A percentile compares a stretch with the other conserved stretches of the same genome.
Evolutionary conservation across 139 green algal genomes (phyloP).

Genomic region (Gonium pectorale): DNA sequence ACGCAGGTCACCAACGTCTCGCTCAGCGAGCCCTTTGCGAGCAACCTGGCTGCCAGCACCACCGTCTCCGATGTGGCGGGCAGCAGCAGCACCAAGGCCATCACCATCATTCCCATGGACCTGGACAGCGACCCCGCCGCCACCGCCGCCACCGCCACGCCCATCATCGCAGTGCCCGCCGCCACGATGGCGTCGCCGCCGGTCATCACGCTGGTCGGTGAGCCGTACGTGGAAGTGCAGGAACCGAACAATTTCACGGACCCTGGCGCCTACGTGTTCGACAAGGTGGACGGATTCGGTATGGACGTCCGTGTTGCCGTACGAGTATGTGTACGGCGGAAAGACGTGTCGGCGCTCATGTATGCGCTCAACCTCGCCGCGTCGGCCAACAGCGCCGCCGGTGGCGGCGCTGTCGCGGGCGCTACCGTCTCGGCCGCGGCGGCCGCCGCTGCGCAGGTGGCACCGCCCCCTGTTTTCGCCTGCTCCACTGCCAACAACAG

Average conservation of each 20-base stretch:
- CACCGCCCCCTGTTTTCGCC: conserved; percentile 2
- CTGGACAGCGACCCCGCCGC: not conserved
- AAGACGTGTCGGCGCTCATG: not conserved
- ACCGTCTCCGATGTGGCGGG: not conserved
- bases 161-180: not conserved
- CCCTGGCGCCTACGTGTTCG: conserved; percentile 14
- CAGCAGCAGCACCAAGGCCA: not conserved
- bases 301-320: not conserved
- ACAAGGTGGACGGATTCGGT: conserved; percentile 20
- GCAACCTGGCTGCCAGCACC: not conserved
- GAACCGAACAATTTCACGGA: conserved; percentile 12
- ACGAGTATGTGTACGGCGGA: not conserved
- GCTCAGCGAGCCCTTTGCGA: conserved; percentile 15
- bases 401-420: not conserved
- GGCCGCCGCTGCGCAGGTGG: not conserved
- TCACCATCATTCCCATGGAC: conserved; percentile 3
- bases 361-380: not conserved
- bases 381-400: not conserved
- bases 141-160: not conserved
- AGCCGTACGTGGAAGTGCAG: conserved; percentile 19
- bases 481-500: too few species aligned
- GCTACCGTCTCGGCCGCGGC: not conserved
- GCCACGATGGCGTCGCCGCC: not conserved
- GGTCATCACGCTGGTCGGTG: conserved; percentile 1
- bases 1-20: not conserved